Evolutionary conservation across 2,329 filamentous ascomycete genomes (phyloP), one percentile per base, ranked within the genome.

Genomic region (Alternaria sp.): DNA sequence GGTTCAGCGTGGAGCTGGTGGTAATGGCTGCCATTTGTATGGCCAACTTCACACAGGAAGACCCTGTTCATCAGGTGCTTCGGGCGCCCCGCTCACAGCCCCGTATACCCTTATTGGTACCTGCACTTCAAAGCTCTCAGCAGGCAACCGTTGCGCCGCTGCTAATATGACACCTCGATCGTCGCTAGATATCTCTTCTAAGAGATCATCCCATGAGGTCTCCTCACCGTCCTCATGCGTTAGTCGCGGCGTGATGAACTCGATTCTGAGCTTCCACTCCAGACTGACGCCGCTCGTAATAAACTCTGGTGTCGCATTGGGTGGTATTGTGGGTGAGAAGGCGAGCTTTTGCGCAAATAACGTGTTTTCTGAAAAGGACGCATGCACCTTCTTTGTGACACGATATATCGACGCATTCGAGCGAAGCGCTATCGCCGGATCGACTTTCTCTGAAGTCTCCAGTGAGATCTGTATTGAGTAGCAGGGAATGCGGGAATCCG

Each of bases 101-200:
- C 86, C 86, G 71, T 96, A 97, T 10, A 97, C 91, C 54, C 89
- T 88, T 68, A 97, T 82, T 25, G 93, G 93, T 49, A 97, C 93
- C 32, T 89, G 88, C 49, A 97, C 91, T 79, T 97, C 93, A 80
- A 97, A 97, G 72, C 92, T 96, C 82, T 97, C 93, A 72, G 93
- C 95, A 9, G 89, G 86, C 55, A 97, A 74, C 66, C 89, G 89
- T 81, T 97, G 92, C 54, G 91, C 88, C 0, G 92, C 92, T 15
- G 93, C 92, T 55, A 94, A 84, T 13, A 96, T 87, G 1, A 90
- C 87, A 2, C 93, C 93, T 45, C 93, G 86, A 68, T 96, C 92
- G 75, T 97, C 93, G 54, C 88, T 87, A 7, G 90, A 90, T 11
- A 96, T 87, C 72, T 92, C 88, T 76, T 97, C 94, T 44, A 97